phyloP scores from a whole-genome alignment of 192 early-diverging fungal genomes.

The Coemansia sp. region DNA sequence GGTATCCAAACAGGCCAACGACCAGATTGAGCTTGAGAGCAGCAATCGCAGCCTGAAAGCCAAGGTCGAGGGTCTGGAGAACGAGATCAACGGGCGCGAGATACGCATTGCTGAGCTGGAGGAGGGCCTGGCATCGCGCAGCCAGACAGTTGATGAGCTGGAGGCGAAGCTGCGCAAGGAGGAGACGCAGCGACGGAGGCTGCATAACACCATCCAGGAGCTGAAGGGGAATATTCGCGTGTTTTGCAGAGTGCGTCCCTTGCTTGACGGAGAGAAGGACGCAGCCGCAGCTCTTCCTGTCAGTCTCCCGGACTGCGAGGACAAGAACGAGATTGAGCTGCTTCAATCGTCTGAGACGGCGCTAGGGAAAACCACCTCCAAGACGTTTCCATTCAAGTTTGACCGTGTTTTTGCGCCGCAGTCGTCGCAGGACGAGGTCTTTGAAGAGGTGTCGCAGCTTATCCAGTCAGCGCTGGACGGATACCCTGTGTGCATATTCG shows the following conservation, averaged over 20 bases:
- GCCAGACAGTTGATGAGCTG: constrained; percentile 51
- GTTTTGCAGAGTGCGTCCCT: constrained; percentile 91
- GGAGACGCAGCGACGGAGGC: constrained; percentile 74
- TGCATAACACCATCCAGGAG: constrained; percentile 94
- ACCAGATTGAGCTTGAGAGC: constrained; percentile 48
- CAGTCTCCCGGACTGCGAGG: constrained; percentile 56
- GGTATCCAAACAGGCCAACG: constrained; percentile 43
- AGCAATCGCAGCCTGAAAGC: constrained; percentile 34
- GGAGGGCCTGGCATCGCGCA: constrained; percentile 39
- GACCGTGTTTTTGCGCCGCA: constrained; percentile 79
- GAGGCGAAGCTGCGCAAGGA: constrained; percentile 68
- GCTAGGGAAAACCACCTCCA: constrained; percentile 58
- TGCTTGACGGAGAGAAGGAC: constrained; percentile 43
- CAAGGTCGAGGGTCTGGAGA: constrained; percentile 44
- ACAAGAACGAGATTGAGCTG: constrained; percentile 76
- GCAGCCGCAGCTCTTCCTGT: constrained; percentile 39
- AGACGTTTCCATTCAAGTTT: constrained; percentile 77
- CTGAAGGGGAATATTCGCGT: constrained; percentile 97
- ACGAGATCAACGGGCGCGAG: constrained; percentile 45
- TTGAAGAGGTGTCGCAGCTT: constrained; percentile 93
- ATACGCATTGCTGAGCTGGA: constrained; percentile 55
- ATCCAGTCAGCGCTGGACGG: constrained; percentile 95
- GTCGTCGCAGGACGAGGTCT: constrained; percentile 75
- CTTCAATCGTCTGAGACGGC: constrained; percentile 57
- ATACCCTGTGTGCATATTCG: constrained; percentile 97